A percentile compares a stretch with the other conserved stretches of the same genome.
These are phyloP conservation scores for Chenopodium berlandieri DNA, from an alignment of 148 eudicot genomes.

Conservation along the genomic window DNA sequence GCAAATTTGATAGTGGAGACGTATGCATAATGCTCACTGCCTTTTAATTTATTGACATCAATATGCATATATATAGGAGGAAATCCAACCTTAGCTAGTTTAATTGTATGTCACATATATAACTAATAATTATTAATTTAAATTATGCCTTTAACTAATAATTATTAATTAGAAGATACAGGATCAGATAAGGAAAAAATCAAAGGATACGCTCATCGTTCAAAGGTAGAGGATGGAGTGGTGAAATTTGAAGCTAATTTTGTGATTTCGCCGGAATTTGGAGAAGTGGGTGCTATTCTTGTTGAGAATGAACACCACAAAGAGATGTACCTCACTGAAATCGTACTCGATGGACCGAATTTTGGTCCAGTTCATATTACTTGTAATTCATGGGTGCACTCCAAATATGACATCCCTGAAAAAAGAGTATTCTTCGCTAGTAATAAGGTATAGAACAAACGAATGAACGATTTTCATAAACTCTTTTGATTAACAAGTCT, in stretches of 20 bases:
- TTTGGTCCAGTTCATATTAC: slow-evolving; percentile 16
- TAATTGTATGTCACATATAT: too few relatives aligned
- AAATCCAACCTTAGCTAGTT: too few relatives aligned
- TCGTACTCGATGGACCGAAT: slow-evolving; percentile 26
- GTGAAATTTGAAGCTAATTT: slow-evolving; percentile 33
- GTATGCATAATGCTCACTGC: too few relatives aligned
- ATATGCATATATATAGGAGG: too few relatives aligned
- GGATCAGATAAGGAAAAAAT: slow-evolving; percentile 30
- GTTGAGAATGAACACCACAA: slow-evolving; percentile 37
- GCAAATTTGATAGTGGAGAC: too few relatives aligned
- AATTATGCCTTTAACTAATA: too few relatives aligned
- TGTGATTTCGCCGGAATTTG: slow-evolving; percentile 26
- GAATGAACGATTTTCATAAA: too few relatives aligned
- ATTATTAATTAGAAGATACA: slow-evolving; percentile 3
- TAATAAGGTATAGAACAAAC: slow-evolving; percentile 28
- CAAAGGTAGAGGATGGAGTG: not conserved
- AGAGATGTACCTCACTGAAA: slow-evolving; percentile 33
- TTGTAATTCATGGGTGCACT: slow-evolving; percentile 41
- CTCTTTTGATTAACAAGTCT: too few relatives aligned
- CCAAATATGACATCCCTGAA: slow-evolving; percentile 27
- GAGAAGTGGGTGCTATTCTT: slow-evolving; percentile 37
- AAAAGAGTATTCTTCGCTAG: slow-evolving; percentile 39
- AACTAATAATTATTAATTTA: too few relatives aligned
- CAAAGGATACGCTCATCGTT: slow-evolving; percentile 24
- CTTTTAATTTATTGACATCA: too few relatives aligned